These are phyloP conservation scores for Adansonia digitata DNA, from an alignment of 345 rosid species.

Conservation along the genomic window DNA sequence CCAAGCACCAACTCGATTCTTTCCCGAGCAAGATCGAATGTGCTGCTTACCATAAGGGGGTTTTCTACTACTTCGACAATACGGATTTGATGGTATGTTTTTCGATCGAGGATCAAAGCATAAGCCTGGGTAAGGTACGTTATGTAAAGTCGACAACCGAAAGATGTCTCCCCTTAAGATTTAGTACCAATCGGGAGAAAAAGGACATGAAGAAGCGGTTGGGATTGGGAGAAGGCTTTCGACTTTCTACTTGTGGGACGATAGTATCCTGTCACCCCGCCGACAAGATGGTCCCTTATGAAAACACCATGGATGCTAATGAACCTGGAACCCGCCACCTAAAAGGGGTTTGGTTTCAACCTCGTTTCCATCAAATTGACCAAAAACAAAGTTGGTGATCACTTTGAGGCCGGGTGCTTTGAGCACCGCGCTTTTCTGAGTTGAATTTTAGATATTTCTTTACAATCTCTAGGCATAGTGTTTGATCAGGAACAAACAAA, in stretches of 20 bases:
- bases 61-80: conserved; percentile 14
- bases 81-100: background rate
- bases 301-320: background rate
- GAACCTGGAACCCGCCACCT: background rate
- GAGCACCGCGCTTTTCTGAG: background rate
- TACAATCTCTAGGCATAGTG: too few relatives aligned
- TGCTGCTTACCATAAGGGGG: background rate
- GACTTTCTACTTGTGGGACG: background rate
- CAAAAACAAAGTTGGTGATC: conserved; percentile 11
- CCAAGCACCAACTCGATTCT: background rate
- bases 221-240: background rate
- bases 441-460: background rate
- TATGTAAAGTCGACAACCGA: background rate
- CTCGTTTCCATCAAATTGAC: conserved; percentile 22
- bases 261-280: background rate
- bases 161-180: background rate
- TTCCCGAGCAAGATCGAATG: background rate
- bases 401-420: background rate
- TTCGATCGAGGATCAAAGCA: background rate
- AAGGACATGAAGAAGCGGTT: background rate
- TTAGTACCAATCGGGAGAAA: background rate
- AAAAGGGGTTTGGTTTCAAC: conserved; percentile 29
- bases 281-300: background rate
- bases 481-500: too few relatives aligned
- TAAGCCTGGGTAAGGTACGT: background rate